Conservation (phyloP, 2,329 filamentous ascomycete species). For the Fusarium tricinctum region DNA sequence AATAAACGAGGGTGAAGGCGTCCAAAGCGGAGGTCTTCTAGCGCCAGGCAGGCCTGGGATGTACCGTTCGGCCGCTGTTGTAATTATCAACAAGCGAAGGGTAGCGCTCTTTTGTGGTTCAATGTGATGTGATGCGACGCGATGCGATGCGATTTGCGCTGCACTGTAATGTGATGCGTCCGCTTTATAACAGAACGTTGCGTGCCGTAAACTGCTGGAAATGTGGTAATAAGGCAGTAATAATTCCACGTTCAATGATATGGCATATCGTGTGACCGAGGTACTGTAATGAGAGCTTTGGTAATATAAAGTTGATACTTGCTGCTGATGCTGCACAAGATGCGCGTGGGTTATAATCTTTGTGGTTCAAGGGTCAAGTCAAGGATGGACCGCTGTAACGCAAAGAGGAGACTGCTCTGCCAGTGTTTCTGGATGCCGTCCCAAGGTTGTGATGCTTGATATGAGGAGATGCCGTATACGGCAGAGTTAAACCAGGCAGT, state of each 20-base stretch:
- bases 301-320: constrained; percentile 17
- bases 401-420: constrained; percentile 9
- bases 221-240: constrained; percentile 14
- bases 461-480: constrained; percentile 8
- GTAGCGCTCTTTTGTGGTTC: constrained; percentile 26
- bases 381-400: constrained; percentile 2
- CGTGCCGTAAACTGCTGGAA: constrained; percentile 11
- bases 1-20: constrained; percentile 44
- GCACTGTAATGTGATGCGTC: constrained; percentile 11
- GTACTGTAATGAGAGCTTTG: constrained; percentile 11
- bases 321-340: constrained; percentile 25
- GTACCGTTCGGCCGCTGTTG: constrained; percentile 13
- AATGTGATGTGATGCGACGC: constrained; percentile 31
- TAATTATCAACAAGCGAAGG: constrained; percentile 25
- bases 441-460: constrained; percentile 22
- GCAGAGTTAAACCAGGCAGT: constrained; percentile 24
- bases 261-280: constrained; percentile 17
- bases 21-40: constrained; percentile 40
- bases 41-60: constrained; percentile 26
- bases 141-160: constrained; percentile 21
- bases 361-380: constrained; percentile 9
- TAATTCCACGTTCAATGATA: constrained; percentile 16
- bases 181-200: constrained; percentile 23
- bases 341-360: constrained; percentile 28
- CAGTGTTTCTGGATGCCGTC: constrained; percentile 9